These are phyloP conservation scores for Bacidia rubella DNA, from an alignment of 495 filamentous ascomycete genomes.

Conservation along the genomic window DNA sequence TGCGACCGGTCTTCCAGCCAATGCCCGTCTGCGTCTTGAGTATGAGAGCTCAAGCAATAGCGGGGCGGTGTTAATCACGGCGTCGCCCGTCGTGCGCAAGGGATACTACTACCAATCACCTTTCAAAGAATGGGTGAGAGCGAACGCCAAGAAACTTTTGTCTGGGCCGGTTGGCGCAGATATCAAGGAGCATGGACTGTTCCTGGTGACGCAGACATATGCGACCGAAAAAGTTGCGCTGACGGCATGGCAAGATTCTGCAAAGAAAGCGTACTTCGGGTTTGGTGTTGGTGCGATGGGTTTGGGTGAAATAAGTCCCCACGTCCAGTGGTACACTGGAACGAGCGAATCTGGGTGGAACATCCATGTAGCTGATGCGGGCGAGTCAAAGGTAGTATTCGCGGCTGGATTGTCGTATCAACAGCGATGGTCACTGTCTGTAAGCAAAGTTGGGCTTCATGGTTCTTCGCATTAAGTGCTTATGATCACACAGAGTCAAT, in stretches of 20 bases:
- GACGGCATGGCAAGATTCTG: not conserved
- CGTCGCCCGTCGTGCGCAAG: not conserved
- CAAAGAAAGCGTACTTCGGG: not conserved
- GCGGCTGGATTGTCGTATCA: too few species aligned
- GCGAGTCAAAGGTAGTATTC: too few species aligned
- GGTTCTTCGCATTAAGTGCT: too few species aligned
- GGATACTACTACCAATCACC: not conserved
- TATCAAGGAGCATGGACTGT: not conserved
- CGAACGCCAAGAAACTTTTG: not conserved
- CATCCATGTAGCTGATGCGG: too few species aligned
- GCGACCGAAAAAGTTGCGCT: not conserved
- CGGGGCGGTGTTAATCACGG: not conserved
- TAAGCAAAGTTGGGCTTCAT: too few species aligned
- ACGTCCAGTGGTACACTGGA: not conserved
- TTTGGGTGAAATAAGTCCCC: not conserved
- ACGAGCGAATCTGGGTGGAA: not conserved
- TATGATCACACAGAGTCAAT: too few species aligned
- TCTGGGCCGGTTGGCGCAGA: not conserved
- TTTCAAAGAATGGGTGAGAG: not conserved
- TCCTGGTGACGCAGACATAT: not conserved
- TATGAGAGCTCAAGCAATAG: too few species aligned
- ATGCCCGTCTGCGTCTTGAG: too few species aligned
- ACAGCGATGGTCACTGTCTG: too few species aligned
- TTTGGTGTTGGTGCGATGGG: not conserved
- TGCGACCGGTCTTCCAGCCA: too few species aligned